phyloP scores from a whole-genome alignment of 306 rosid species.

The Cajanus cajan region DNA sequence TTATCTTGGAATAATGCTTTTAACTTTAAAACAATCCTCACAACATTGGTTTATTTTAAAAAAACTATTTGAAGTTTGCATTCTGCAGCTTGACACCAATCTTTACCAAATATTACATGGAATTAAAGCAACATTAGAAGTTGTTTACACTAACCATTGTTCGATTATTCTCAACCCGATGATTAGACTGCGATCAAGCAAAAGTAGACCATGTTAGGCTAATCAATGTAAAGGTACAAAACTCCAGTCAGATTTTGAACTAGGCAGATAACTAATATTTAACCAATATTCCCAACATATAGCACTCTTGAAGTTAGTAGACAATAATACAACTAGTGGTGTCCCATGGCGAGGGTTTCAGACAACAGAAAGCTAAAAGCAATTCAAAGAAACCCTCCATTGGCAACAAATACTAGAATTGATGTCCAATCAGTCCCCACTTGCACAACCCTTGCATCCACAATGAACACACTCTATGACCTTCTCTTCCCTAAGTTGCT shows the following conservation, averaged over 20 bases:
- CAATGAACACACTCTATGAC: constrained; percentile 89
- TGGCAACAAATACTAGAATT: not conserved
- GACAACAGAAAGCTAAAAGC: not conserved
- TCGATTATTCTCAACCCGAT: not conserved
- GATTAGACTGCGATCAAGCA: not conserved
- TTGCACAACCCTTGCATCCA: constrained; percentile 87
- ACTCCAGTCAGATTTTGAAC: too few relatives aligned
- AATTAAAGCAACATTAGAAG: not conserved
- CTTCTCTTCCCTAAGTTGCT: constrained; percentile 85
- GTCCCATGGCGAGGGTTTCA: not conserved
- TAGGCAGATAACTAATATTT: not conserved
- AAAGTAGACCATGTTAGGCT: not conserved
- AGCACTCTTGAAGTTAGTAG: not conserved
- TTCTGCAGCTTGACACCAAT: not conserved
- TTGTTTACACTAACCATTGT: too few relatives aligned
- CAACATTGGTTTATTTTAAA: too few relatives aligned
- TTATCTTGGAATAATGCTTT: not conserved
- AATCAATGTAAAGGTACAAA: not conserved
- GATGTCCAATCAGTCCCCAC: constrained; percentile 62
- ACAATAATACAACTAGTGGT: constrained; percentile 1
- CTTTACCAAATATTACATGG: not conserved
- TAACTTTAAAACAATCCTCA: not conserved
- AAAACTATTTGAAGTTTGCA: not conserved
- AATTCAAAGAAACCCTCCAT: constrained; percentile 22
- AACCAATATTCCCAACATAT: not conserved